Conservation (phyloP, 352 stramenopile species). For the Peronosclerospora sorghi region DNA sequence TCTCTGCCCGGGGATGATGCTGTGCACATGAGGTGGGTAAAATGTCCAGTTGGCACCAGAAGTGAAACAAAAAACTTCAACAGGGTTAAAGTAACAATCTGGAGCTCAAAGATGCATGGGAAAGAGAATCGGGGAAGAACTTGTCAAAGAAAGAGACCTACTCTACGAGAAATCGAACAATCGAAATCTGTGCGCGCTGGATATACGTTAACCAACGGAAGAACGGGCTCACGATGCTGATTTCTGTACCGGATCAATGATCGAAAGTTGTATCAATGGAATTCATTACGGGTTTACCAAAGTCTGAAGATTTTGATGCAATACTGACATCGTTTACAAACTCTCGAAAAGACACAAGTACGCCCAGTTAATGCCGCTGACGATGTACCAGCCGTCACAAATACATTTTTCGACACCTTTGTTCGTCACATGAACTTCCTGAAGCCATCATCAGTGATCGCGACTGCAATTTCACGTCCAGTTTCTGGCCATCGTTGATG, state of each 20-base stretch:
- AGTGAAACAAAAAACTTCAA: background rate
- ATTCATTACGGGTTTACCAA: conserved; percentile 21
- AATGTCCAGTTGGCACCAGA: background rate
- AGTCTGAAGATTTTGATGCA: conserved; percentile 9
- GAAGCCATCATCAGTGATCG: background rate
- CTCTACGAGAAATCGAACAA: no score
- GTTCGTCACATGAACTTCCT: background rate
- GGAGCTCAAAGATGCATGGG: no score
- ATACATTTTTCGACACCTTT: background rate
- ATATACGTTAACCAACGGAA: conserved; percentile 1
- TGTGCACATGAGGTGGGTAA: background rate
- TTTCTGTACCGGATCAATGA: conserved; percentile 5
- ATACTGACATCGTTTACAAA: conserved; percentile 3
- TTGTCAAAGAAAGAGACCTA: no score
- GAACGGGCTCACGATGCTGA: conserved; percentile 1
- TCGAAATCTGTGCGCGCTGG: conserved; percentile 1
- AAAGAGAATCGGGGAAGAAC: no score
- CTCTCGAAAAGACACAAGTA: background rate
- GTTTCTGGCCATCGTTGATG: background rate
- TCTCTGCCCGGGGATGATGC: background rate
- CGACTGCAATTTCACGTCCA: background rate
- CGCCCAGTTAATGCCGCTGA: background rate
- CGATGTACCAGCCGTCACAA: background rate
- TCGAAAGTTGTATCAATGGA: conserved; percentile 19
- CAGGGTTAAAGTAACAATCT: no score